Conservation (phyloP, 2,329 filamentous ascomycete species). For the Aureobasidium sp. region DNA sequence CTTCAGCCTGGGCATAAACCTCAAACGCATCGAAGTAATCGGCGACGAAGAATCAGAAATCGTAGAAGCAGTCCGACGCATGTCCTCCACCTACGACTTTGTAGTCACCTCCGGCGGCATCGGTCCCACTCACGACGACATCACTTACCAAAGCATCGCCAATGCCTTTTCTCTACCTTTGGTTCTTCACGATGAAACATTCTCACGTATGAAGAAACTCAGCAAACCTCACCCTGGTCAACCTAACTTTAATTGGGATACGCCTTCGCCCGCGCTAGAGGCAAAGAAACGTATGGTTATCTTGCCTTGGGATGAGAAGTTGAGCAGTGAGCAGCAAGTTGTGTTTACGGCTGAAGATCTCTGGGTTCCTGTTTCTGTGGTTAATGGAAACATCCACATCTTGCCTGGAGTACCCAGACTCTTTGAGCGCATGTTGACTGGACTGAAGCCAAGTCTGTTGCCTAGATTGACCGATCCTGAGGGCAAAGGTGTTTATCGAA, state of each 20-base stretch:
- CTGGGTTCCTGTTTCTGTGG: slow-evolving; percentile 91
- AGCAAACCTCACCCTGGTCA: slow-evolving; percentile 78
- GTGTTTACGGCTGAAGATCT: slow-evolving; percentile 83
- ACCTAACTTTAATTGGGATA: slow-evolving; percentile 85
- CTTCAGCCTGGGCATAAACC: slow-evolving; percentile 69
- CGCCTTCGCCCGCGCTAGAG: slow-evolving; percentile 77
- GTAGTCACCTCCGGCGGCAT: slow-evolving; percentile 97
- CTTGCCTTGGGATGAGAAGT: slow-evolving; percentile 79
- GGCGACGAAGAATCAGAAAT: slow-evolving; percentile 94
- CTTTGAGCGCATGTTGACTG: slow-evolving; percentile 82
- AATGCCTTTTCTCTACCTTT: slow-evolving; percentile 86
- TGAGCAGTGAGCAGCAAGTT: slow-evolving; percentile 70
- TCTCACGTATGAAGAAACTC: slow-evolving; percentile 84
- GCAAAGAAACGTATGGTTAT: slow-evolving; percentile 94
- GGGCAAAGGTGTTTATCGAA: slow-evolving; percentile 80
- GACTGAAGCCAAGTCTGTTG: slow-evolving; percentile 75
- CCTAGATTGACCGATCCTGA: slow-evolving; percentile 82
- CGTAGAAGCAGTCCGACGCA: slow-evolving; percentile 83
- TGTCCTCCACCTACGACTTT: slow-evolving; percentile 93
- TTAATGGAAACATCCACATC: slow-evolving; percentile 95
- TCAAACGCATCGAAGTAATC: slow-evolving; percentile 94
- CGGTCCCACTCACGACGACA: slow-evolving; percentile 97
- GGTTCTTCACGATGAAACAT: slow-evolving; percentile 79
- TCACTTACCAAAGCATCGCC: slow-evolving; percentile 95
- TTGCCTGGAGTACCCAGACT: slow-evolving; percentile 89